Percentiles rank a stretch among this genome's conserved stretches.
Evolutionary conservation across 2,329 filamentous ascomycete species (phyloP).

Genomic region (Fusarium chuoi): DNA sequence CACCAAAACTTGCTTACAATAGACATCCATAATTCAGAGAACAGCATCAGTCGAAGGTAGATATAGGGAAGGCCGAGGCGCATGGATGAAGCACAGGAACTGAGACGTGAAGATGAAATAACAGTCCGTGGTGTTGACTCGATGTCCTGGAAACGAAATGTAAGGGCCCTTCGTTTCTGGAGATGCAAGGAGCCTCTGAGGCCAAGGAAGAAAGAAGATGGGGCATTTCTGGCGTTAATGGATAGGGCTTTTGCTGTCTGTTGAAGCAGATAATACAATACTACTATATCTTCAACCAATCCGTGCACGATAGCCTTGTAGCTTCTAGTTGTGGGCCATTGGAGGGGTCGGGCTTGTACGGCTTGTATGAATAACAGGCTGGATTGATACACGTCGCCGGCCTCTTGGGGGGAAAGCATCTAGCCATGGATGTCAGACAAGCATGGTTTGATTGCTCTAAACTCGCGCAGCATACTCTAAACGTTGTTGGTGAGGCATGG

Average conservation of each 20-base stretch:
- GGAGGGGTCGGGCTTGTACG: background rate
- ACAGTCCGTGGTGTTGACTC: background rate
- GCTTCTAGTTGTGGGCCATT: background rate
- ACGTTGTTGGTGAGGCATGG: background rate
- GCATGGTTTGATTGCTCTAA: background rate
- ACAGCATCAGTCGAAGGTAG: slow-evolving; percentile 1
- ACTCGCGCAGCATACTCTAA: background rate
- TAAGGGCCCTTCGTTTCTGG: slow-evolving; percentile 21
- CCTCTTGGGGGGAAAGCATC: background rate
- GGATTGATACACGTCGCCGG: background rate
- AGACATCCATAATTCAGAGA: slow-evolving; percentile 22
- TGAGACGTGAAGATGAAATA: slow-evolving; percentile 1
- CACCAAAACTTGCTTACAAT: slow-evolving; percentile 16
- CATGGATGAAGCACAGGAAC: slow-evolving; percentile 11
- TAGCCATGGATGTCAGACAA: background rate
- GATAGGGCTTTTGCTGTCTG: slow-evolving; percentile 28
- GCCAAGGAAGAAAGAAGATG: slow-evolving; percentile 22
- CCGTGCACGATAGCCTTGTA: background rate
- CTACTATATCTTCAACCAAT: background rate
- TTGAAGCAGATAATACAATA: slow-evolving; percentile 34
- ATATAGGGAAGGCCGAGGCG: slow-evolving; percentile 1
- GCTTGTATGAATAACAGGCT: background rate
- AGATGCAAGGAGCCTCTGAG: slow-evolving; percentile 20
- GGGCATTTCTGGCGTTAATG: slow-evolving; percentile 39
- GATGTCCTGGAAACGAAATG: slow-evolving; percentile 1